Conservation (phyloP, 176 grass and related monocot species). For the Phoenix dactylifera region DNA sequence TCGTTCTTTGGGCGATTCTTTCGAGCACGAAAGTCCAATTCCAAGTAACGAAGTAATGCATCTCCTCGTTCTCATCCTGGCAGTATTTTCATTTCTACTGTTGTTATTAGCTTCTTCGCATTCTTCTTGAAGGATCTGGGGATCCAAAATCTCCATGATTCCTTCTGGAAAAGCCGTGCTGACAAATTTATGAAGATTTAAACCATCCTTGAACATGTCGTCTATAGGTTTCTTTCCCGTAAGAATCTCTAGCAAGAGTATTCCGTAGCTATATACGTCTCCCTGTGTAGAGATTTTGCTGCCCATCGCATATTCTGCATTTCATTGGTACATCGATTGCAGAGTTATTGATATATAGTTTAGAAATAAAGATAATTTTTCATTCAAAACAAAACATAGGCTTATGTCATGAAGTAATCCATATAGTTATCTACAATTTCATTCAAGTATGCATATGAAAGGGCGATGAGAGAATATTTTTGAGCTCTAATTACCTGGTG, state of each 20-base stretch:
- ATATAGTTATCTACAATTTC: too few species aligned
- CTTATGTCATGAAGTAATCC: too few species aligned
- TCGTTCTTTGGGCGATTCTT: constrained; percentile 20
- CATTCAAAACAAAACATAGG: too few species aligned
- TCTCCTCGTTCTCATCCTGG: background rate
- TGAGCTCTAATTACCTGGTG: too few species aligned
- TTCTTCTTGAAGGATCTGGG: too few species aligned
- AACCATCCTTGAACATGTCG: constrained; percentile 20
- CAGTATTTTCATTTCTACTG: background rate
- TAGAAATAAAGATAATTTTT: too few species aligned
- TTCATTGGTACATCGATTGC: too few species aligned
- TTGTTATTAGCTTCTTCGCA: too few species aligned
- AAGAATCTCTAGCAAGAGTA: constrained; percentile 22
- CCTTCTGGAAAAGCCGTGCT: constrained; percentile 7
- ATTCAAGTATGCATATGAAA: too few species aligned
- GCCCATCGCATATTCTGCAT: too few species aligned
- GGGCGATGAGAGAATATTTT: too few species aligned
- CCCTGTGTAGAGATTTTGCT: constrained; percentile 6
- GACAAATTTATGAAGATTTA: constrained; percentile 8
- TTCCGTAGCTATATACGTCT: constrained; percentile 22
- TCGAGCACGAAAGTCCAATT: constrained; percentile 9
- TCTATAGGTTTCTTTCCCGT: constrained; percentile 25
- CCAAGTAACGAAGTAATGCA: constrained; percentile 14
- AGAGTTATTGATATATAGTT: too few species aligned
- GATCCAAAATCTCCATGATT: background rate